These are phyloP conservation scores for Stephania cephalantha DNA, from an alignment of 164 flowering plant genomes.

Conservation along the genomic window DNA sequence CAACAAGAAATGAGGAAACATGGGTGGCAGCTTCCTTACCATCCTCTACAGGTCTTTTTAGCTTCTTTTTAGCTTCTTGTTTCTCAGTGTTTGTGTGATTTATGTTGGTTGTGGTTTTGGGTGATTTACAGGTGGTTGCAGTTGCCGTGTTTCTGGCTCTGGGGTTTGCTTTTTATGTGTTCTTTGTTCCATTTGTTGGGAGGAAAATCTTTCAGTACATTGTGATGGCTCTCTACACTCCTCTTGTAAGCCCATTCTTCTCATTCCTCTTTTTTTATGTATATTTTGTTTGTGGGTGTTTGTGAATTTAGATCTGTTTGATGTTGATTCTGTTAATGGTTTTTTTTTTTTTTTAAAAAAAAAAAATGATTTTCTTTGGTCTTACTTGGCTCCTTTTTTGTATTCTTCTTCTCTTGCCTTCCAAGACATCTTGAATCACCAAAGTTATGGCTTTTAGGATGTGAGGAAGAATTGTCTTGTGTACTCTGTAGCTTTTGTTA, in stretches of 20 bases:
- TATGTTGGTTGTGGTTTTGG: not conserved
- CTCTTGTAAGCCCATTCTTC: constrained; percentile 58
- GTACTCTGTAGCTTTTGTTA: constrained; percentile 11
- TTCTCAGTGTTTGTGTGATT: not conserved
- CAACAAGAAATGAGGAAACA: constrained; percentile 75
- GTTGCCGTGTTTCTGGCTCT: constrained; percentile 93
- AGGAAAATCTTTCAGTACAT: constrained; percentile 69
- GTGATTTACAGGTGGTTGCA: constrained; percentile 72
- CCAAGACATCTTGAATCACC: constrained; percentile 9
- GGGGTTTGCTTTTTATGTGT: constrained; percentile 97
- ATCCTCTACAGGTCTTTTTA: constrained; percentile 80
- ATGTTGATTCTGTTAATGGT: constrained; percentile 11
- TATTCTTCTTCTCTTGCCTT: constrained; percentile 1
- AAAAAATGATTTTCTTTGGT: not conserved
- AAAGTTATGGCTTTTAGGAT: constrained; percentile 12
- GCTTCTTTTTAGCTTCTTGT: not conserved
- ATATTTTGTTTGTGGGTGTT: not conserved
- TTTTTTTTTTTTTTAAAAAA: constrained; percentile 12
- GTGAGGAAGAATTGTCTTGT: constrained; percentile 10
- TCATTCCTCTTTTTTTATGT: not conserved
- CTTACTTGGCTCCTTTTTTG: not conserved
- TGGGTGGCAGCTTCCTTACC: constrained; percentile 99
- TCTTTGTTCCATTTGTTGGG: constrained; percentile 97
- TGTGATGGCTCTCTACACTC: constrained; percentile 86
- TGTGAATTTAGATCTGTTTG: constrained; percentile 14